phyloP scores from a whole-genome alignment of 2,329 filamentous ascomycete species.

The Penicillium vulpinum region DNA sequence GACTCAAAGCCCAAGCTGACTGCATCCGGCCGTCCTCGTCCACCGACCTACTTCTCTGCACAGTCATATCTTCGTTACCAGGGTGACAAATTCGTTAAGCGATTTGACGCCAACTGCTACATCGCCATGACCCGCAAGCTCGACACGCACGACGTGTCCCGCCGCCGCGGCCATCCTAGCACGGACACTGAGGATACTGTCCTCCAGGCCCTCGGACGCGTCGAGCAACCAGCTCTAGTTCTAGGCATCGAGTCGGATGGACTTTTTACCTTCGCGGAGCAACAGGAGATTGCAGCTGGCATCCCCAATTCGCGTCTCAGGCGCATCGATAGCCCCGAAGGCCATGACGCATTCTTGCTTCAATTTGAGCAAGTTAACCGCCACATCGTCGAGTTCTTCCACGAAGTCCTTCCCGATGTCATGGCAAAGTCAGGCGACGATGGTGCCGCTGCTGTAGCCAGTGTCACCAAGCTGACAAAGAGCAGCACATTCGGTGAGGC shows the following conservation, averaged over 20 bases:
- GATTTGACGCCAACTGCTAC: slow-evolving; percentile 98
- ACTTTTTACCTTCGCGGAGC: slow-evolving; percentile 94
- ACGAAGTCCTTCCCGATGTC: slow-evolving; percentile 80
- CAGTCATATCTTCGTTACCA: slow-evolving; percentile 98
- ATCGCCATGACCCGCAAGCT: slow-evolving; percentile 98
- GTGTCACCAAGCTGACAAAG: slow-evolving; percentile 68
- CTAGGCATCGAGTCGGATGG: slow-evolving; percentile 95
- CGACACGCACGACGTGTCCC: slow-evolving; percentile 92
- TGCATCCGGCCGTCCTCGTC: slow-evolving; percentile 37
- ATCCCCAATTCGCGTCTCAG: slow-evolving; percentile 76
- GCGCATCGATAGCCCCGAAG: slow-evolving; percentile 90
- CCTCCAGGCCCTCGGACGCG: slow-evolving; percentile 72
- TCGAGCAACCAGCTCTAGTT: slow-evolving; percentile 86
- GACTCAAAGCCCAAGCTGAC: slow-evolving; percentile 24
- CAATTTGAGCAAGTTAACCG: slow-evolving; percentile 97
- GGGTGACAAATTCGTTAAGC: slow-evolving; percentile 91
- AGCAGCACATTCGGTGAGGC: slow-evolving; percentile 93
- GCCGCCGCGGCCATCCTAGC: slow-evolving; percentile 59
- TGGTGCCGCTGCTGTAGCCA: slow-evolving; percentile 51
- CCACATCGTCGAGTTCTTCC: slow-evolving; percentile 80
- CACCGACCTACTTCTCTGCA: slow-evolving; percentile 92
- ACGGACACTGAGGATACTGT: slow-evolving; percentile 52
- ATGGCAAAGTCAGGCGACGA: slow-evolving; percentile 65
- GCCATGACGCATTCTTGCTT: slow-evolving; percentile 92
- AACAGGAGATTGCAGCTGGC: slow-evolving; percentile 82